These are phyloP conservation scores for Trifolium dubium DNA, from an alignment of 306 rosid species.

Conservation along the genomic window DNA sequence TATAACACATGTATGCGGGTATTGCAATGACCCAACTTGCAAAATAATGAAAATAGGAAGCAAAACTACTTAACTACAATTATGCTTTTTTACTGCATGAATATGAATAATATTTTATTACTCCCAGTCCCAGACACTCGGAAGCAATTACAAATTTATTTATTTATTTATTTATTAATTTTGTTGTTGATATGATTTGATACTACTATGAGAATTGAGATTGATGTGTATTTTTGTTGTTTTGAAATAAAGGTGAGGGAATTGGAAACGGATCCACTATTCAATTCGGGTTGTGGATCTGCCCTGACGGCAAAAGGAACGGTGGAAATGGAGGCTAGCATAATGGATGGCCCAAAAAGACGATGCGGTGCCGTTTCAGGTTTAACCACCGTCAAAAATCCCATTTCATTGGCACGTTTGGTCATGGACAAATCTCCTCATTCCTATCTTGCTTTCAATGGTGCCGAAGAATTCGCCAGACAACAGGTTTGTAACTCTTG, in stretches of 20 bases:
- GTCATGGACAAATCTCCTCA: conserved; percentile 98
- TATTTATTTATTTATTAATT: neutral
- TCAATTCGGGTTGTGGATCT: conserved; percentile 97
- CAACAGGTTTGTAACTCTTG: conserved; percentile 59
- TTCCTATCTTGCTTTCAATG: conserved; percentile 86
- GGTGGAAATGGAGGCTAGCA: conserved; percentile 97
- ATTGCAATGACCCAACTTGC: too few species aligned
- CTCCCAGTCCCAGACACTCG: neutral
- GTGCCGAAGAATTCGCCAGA: conserved; percentile 87
- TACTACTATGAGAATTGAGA: neutral
- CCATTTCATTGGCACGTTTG: conserved; percentile 83
- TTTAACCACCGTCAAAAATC: conserved; percentile 76
- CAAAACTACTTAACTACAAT: too few species aligned
- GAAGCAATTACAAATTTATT: neutral
- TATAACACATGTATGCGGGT: too few species aligned
- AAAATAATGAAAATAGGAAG: too few species aligned
- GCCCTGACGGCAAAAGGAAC: conserved; percentile 83
- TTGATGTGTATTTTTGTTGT: neutral
- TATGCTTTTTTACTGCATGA: too few species aligned
- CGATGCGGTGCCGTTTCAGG: conserved; percentile 98
- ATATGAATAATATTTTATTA: neutral
- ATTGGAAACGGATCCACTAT: conserved; percentile 86
- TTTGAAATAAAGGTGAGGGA: conserved; percentile 65
- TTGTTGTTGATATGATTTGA: neutral
- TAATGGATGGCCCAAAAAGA: conserved; percentile 86